A percentile compares a stretch with the other conserved stretches of the same genome.
These are phyloP conservation scores for Candida oleophila DNA, from an alignment of 805 yeast genomes.

Conservation along the genomic window DNA sequence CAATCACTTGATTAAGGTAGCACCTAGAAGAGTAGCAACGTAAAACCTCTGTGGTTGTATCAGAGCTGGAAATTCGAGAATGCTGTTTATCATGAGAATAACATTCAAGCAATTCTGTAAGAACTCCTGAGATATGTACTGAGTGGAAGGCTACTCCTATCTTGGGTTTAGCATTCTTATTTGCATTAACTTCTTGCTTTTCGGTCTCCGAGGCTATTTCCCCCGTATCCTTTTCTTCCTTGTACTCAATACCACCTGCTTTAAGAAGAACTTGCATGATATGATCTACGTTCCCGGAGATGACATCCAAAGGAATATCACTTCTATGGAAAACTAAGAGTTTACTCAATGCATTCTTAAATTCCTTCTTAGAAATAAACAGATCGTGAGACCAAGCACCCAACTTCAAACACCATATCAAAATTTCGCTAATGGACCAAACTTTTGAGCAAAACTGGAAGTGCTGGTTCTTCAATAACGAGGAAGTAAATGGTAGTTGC, in stretches of 20 bases:
- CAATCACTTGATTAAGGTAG: constrained; percentile 29
- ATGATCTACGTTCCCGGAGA: constrained; percentile 51
- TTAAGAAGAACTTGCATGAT: constrained; percentile 42
- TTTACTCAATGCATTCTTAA: constrained; percentile 51
- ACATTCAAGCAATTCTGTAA: constrained; percentile 46
- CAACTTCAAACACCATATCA: constrained; percentile 54
- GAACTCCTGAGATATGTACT: constrained; percentile 34
- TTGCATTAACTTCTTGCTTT: background rate
- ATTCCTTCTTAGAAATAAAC: constrained; percentile 49
- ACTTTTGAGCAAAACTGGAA: constrained; percentile 47
- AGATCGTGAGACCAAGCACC: constrained; percentile 53
- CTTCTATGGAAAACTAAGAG: constrained; percentile 52
- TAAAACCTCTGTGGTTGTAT: constrained; percentile 10
- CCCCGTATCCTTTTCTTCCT: constrained; percentile 1
- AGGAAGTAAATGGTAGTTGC: constrained; percentile 54
- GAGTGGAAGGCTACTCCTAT: constrained; percentile 17
- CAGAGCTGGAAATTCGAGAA: constrained; percentile 6
- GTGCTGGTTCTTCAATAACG: constrained; percentile 47
- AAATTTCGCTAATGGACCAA: constrained; percentile 48
- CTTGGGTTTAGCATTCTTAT: background rate
- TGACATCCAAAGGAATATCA: constrained; percentile 47
- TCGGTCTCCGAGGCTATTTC: constrained; percentile 6
- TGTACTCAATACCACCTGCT: constrained; percentile 36
- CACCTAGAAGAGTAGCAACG: constrained; percentile 40
- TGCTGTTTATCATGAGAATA: constrained; percentile 36